Evolutionary conservation across 1,139 yeast genomes (phyloP).

Genomic region (Nakaseomyces kungkrabaensis): DNA sequence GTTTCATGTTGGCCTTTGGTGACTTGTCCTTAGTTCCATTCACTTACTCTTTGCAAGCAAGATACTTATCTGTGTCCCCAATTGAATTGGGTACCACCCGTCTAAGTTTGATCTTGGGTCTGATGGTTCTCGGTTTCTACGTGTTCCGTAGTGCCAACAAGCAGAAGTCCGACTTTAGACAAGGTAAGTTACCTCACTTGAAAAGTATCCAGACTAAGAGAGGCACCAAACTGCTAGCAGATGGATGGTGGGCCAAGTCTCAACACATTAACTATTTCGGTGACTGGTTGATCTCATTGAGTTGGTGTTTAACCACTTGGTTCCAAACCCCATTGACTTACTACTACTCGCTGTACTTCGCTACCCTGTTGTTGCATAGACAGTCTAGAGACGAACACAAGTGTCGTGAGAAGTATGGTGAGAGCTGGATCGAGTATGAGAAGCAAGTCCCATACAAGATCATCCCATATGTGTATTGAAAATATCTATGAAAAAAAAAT

Average conservation of each 20-base stretch:
- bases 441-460: slow-evolving; percentile 76
- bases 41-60: slow-evolving; percentile 75
- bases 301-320: slow-evolving; percentile 92
- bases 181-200: slow-evolving; percentile 58
- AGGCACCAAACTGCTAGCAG: slow-evolving; percentile 71
- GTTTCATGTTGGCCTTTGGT: slow-evolving; percentile 91
- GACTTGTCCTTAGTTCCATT: slow-evolving; percentile 93
- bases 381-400: slow-evolving; percentile 87
- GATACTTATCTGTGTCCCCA: slow-evolving; percentile 64
- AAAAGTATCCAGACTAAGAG: slow-evolving; percentile 61
- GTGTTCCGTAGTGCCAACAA: slow-evolving; percentile 77
- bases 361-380: slow-evolving; percentile 71
- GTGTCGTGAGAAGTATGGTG: slow-evolving; percentile 77
- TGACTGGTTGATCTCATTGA: slow-evolving; percentile 85
- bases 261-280: slow-evolving; percentile 95
- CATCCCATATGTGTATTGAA: slow-evolving; percentile 72
- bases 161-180: slow-evolving; percentile 77
- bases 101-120: slow-evolving; percentile 32
- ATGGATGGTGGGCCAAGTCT: slow-evolving; percentile 94
- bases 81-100: slow-evolving; percentile 43
- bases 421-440: slow-evolving; percentile 78
- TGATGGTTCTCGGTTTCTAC: slow-evolving; percentile 57
- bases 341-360: slow-evolving; percentile 78
- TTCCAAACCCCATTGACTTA: slow-evolving; percentile 74
- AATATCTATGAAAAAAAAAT: no score